Base-by-base conservation (phyloP, 2,329 filamentous ascomycete species). In the Paramyrothecium sp. region DNA sequence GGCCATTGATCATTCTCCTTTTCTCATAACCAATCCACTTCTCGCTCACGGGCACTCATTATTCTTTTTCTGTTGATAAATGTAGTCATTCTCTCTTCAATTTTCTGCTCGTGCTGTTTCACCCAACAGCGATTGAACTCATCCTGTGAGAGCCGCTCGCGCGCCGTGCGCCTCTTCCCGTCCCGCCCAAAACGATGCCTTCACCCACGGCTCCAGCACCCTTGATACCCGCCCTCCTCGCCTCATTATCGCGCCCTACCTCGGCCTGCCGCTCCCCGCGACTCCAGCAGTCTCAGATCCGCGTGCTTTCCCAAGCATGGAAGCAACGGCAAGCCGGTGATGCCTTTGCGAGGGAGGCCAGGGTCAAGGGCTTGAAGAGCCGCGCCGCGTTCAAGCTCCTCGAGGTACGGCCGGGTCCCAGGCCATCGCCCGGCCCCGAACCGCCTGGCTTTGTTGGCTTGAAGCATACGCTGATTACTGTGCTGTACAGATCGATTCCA, bases 351-450 rank as follows among this genome's bases (percentile, higher is more conserved):
- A 85, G 84, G 56, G 85, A 90, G 65, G 93, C 95, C 50, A 89
- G 87, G 67, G 86, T 96, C 2, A 83, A 90, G 63, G 89, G 89
- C 0, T 77, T 97, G 57, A 97, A 94, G 74, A 96, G 92, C 66
- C 86, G 95, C 60, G 95, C 95, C 23, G 95, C 93, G 0, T 97
- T 95, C 73, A 99, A 99, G 74, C 79, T 99, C 11, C 75, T 97
- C 19, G 90, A 97, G 80, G 92, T 92, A 69, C 33, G 67, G 12
- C 26, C 7, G 13, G 3, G 65, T 8, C 8, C 7, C 23, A 48
- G n/a, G 13, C 33, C 41, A n/a, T 20, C 10, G 30, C 16, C 17
- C 21, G 33, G 20, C 20, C 26, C 21, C n/a, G n/a, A n/a, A n/a
- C n/a, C n/a, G n/a, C n/a, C n/a, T n/a, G n/a, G n/a, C n/a, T n/a